Evolutionary conservation across 208 protist genomes (phyloP), one percentile per base, ranked within the genome.

Genomic region (Trypanosoma cruzi): DNA sequence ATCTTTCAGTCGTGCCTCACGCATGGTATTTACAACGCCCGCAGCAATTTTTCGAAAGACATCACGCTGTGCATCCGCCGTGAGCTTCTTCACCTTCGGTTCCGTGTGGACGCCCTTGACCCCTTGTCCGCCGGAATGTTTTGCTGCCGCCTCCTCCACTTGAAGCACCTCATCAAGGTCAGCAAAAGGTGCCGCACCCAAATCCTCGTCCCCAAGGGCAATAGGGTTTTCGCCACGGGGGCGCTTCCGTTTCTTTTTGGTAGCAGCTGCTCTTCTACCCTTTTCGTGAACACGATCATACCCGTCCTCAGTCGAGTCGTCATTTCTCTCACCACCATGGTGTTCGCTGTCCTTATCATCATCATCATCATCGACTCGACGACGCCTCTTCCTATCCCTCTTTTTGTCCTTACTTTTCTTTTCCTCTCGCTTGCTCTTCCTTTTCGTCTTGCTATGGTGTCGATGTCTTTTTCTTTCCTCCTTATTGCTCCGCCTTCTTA

Each of bases 401-500:
- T 67, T 37, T 60, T 71, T 66, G 31, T 72, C 28, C 26, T 40
- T 70, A 46, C 66, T 7, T 56, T 70, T 69, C 16, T 68, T 78
- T 36, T 40, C 64, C n/a, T 69, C 60, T 1, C n/a, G 48, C 22
- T 26, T 52, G 48, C 48, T 28, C 61, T 70, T 71, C n/a, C n/a
- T 58, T 28, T 68, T 52, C n/a, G 37, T 57, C 7, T 75, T 72
- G 59, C 65, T 71, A 20, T 40, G 34, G n/a, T 68, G 62, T 0
- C 58, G 63, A 53, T 73, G 76, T 18, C 63, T 58, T 26, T 64
- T 63, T 26, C 73, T 79, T 36, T 76, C 70, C 26, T 70, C 46
- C 54, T 65, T 61, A 50, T 65, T 76, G 14, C 65, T 37, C 1
- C 50, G 61, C 46, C 65, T 71, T 29, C 67, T 74, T 53, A 90